A percentile compares a stretch with the other conserved stretches of the same genome.
Conservation (phyloP, 495 filamentous ascomycete species). For the Pyrenopolyporus hunteri region DNA sequence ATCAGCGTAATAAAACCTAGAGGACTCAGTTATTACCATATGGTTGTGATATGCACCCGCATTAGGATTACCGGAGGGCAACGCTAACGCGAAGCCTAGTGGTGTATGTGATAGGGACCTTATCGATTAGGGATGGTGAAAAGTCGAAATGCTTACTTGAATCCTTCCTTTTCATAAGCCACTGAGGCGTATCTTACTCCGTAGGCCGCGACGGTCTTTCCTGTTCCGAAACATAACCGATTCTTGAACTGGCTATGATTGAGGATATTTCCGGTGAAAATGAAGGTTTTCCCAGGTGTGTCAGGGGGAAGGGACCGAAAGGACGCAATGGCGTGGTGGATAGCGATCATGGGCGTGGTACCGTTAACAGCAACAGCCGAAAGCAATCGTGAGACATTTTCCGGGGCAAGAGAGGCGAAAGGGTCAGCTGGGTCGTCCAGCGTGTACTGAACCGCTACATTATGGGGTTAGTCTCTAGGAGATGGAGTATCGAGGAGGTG, state of each 20-base stretch:
- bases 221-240: slow-evolving; percentile 9
- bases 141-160: not conserved
- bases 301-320: slow-evolving; percentile 6
- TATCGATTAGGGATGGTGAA: no score
- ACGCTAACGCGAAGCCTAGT: no score
- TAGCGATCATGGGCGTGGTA: slow-evolving; percentile 14
- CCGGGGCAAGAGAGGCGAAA: slow-evolving; percentile 13
- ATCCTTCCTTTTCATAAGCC: slow-evolving; percentile 16
- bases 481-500: not conserved
- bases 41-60: no score
- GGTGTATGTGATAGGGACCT: no score
- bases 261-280: slow-evolving; percentile 18
- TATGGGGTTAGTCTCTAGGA: not conserved
- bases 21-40: not conserved
- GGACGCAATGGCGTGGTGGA: slow-evolving; percentile 4
- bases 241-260: slow-evolving; percentile 23
- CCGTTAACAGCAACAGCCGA: slow-evolving; percentile 15
- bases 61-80: no score
- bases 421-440: slow-evolving; percentile 12
- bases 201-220: slow-evolving; percentile 15
- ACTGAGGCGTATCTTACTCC: slow-evolving; percentile 17
- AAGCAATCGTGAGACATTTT: slow-evolving; percentile 12
- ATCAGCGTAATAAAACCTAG: slow-evolving; percentile 16
- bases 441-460: slow-evolving; percentile 10
- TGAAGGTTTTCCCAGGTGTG: slow-evolving; percentile 12